phyloP scores from a whole-genome alignment of 2,329 filamentous ascomycete species.

The Pseudogymnoascus sp. region DNA sequence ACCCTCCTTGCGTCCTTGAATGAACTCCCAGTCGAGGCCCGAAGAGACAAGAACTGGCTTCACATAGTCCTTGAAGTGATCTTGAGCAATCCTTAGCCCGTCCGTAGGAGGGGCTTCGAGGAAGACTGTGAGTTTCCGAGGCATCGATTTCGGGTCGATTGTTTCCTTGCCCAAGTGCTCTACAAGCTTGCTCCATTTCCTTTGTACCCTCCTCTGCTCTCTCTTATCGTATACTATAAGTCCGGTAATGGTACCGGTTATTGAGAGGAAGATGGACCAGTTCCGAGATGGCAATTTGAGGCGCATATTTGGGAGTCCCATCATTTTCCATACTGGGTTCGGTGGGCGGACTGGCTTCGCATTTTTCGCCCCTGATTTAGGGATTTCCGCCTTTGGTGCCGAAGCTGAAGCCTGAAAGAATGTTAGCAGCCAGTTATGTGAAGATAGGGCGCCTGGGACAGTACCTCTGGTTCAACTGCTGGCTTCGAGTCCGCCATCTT shows the following conservation, averaged over 20 bases:
- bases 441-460: neutral
- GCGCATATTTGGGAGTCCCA: constrained; percentile 78
- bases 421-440: constrained; percentile 1
- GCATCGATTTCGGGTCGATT: constrained; percentile 62
- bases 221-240: constrained; percentile 87
- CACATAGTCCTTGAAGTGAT: constrained; percentile 92
- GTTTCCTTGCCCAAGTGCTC: constrained; percentile 74
- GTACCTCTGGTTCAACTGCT: constrained; percentile 21
- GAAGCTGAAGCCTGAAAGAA: constrained; percentile 25
- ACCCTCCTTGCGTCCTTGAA: constrained; percentile 87
- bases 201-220: constrained; percentile 75
- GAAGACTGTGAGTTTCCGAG: constrained; percentile 78
- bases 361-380: constrained; percentile 28
- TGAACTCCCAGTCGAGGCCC: constrained; percentile 90
- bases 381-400: constrained; percentile 28
- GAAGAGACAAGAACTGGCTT: constrained; percentile 87
- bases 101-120: constrained; percentile 81
- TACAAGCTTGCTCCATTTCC: constrained; percentile 80
- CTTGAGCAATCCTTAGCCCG: constrained; percentile 72
- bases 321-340: constrained; percentile 69
- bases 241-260: constrained; percentile 68
- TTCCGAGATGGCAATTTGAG: constrained; percentile 86
- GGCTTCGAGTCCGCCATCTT: constrained; percentile 17
- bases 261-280: constrained; percentile 88
- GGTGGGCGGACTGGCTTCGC: constrained; percentile 40